Evolutionary conservation across 345 rosid genomes (phyloP).

Genomic region (Moricandia arvensis): DNA sequence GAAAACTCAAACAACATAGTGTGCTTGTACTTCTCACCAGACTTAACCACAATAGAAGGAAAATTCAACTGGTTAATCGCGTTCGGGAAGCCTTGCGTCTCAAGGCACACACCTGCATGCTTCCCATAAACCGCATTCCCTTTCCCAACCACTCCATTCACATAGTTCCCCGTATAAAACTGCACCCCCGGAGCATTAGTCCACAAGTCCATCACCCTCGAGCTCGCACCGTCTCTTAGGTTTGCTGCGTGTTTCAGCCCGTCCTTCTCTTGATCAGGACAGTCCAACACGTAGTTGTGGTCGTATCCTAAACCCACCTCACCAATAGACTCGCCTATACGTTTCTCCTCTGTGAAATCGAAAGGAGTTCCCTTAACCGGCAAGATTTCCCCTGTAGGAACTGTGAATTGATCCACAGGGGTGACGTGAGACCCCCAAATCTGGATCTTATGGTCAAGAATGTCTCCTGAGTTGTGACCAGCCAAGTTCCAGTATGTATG

Average conservation of each 20-base stretch:
- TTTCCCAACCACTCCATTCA: slow-evolving; percentile 75
- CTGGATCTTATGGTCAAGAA: slow-evolving; percentile 71
- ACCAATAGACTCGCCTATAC: slow-evolving; percentile 56
- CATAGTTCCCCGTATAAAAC: slow-evolving; percentile 83
- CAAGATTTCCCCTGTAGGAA: slow-evolving; percentile 82
- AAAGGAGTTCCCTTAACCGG: slow-evolving; percentile 79
- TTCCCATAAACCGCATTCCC: slow-evolving; percentile 75
- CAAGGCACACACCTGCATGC: slow-evolving; percentile 86
- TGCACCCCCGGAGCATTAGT: slow-evolving; percentile 85
- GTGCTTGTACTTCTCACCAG: slow-evolving; percentile 76
- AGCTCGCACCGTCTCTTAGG: slow-evolving; percentile 59
- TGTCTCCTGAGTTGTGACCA: slow-evolving; percentile 71
- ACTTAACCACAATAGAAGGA: slow-evolving; percentile 71
- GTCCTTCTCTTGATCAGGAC: slow-evolving; percentile 57
- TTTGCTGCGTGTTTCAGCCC: slow-evolving; percentile 74
- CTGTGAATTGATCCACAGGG: slow-evolving; percentile 74
- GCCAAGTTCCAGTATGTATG: slow-evolving; percentile 95
- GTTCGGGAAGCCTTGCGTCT: slow-evolving; percentile 89
- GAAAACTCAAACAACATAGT: slow-evolving; percentile 84
- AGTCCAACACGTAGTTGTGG: slow-evolving; percentile 78
- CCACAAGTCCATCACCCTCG: slow-evolving; percentile 84
- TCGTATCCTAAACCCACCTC: slow-evolving; percentile 91
- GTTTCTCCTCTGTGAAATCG: slow-evolving; percentile 76
- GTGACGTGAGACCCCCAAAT: slow-evolving; percentile 82
- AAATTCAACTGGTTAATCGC: slow-evolving; percentile 81